Evolutionary conservation across 768 basidiomycete species (phyloP).

Genomic region (Naganishia onofrii): DNA sequence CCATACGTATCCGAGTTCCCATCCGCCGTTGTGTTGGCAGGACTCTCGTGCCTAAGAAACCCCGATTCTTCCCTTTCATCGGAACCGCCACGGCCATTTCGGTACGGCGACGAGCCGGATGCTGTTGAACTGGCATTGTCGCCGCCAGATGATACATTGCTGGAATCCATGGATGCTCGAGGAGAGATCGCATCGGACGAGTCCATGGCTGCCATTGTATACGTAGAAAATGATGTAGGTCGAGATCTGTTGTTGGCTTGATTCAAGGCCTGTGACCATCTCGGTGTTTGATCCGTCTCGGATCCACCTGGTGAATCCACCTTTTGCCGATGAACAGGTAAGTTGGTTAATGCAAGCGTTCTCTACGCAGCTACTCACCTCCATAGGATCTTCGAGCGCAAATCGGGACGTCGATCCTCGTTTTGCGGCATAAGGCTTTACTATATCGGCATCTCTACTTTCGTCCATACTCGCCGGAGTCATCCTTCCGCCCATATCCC

Average conservation of each 20-base stretch:
- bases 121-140: not conserved
- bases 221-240: conserved; percentile 4
- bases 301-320: conserved; percentile 15
- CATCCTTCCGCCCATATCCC: not conserved
- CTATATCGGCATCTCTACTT: not conserved
- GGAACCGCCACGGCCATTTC: not conserved
- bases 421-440: conserved; percentile 16
- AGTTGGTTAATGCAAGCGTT: not conserved
- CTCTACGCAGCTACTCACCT: not conserved
- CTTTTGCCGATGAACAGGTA: not conserved
- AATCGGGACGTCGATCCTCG: conserved; percentile 11
- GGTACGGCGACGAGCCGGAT: not conserved
- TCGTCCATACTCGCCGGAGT: not conserved
- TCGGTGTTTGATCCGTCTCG: conserved; percentile 12
- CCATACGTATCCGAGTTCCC: not conserved
- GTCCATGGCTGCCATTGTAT: not conserved
- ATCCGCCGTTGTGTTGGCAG: too few relatives aligned
- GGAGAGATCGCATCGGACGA: not conserved
- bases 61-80: not conserved
- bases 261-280: conserved; percentile 15
- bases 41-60: not conserved
- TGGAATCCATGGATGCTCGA: not conserved
- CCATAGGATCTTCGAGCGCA: conserved; percentile 15
- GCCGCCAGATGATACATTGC: conserved; percentile 2
- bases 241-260: not conserved